These are phyloP conservation scores for Colletotrichum lentis DNA, from an alignment of 2,329 filamentous ascomycete genomes.

Conservation along the genomic window DNA sequence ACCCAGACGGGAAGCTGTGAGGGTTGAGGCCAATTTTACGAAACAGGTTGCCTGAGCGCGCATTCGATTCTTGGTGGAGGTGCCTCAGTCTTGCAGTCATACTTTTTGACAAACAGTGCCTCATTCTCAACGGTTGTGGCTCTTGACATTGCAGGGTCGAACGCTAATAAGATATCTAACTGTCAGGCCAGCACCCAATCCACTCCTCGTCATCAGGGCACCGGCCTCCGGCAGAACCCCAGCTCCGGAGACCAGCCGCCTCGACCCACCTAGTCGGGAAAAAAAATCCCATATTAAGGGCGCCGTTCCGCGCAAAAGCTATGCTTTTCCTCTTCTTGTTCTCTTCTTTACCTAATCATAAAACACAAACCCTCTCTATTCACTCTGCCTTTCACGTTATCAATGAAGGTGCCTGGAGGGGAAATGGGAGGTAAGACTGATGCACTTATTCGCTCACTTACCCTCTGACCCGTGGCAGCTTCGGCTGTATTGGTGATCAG, in stretches of 20 bases:
- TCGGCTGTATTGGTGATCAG: slow-evolving; percentile 44
- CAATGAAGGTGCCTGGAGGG: slow-evolving; percentile 67
- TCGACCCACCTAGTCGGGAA: neutral
- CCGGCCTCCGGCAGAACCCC: slow-evolving; percentile 25
- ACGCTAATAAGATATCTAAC: too few relatives aligned
- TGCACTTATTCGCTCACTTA: slow-evolving; percentile 55
- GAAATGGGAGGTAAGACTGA: slow-evolving; percentile 75
- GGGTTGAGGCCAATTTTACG: slow-evolving; percentile 5
- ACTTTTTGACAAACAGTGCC: neutral
- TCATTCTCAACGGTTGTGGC: neutral
- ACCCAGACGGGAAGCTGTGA: neutral
- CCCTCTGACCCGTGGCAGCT: slow-evolving; percentile 54
- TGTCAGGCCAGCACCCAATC: neutral
- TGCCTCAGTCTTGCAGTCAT: neutral
- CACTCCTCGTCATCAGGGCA: neutral
- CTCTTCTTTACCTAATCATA: slow-evolving; percentile 48
- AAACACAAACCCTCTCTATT: slow-evolving; percentile 66
- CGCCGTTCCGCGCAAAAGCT: slow-evolving; percentile 34
- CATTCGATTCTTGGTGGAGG: neutral
- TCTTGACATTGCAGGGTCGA: neutral
- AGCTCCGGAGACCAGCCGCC: slow-evolving; percentile 13
- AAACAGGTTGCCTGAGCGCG: neutral
- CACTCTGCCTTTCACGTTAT: slow-evolving; percentile 69
- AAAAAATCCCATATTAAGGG: slow-evolving; percentile 30
- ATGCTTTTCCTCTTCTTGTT: slow-evolving; percentile 27